Conservation (phyloP, 768 basidiomycete species). For the Mrakia hoshinonis region DNA sequence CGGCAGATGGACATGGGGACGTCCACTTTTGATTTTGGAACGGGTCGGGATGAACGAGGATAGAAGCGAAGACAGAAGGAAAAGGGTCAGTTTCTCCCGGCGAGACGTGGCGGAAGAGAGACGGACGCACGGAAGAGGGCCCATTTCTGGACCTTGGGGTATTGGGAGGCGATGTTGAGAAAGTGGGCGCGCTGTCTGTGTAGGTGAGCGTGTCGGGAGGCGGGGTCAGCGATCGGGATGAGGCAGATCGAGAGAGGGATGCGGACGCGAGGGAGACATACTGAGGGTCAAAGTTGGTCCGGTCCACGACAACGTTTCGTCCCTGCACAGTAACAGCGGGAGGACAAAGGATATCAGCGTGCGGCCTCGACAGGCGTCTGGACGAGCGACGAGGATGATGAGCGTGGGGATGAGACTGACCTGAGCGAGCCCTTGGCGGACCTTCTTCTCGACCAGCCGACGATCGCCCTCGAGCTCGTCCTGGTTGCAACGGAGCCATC, state of each 20-base stretch:
- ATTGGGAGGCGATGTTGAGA: conserved; percentile 5
- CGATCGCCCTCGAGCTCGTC: conserved; percentile 27
- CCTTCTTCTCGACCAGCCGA: conserved; percentile 21
- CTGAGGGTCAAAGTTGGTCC: conserved; percentile 25
- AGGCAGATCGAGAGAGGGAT: background rate
- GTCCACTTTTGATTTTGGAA: background rate
- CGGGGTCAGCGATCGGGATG: background rate
- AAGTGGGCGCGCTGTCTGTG: conserved; percentile 24
- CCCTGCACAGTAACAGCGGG: conserved; percentile 7
- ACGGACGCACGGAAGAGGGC: conserved; percentile 20
- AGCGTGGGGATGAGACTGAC: conserved; percentile 2
- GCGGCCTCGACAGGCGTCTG: no score
- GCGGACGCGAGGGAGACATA: background rate
- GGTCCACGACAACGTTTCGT: conserved; percentile 24
- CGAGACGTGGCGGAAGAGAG: background rate
- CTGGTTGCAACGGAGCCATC: conserved; percentile 24
- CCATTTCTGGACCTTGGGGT: conserved; percentile 7
- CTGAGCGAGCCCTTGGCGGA: conserved; percentile 4
- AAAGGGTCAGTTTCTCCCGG: background rate
- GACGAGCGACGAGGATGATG: background rate
- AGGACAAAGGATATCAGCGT: no score
- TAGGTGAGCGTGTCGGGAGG: background rate
- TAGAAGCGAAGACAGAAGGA: background rate
- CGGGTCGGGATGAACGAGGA: background rate
- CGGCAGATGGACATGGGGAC: conserved; percentile 13